Conservation (phyloP, 768 basidiomycete genomes). For the Pleurotus citrinopileatus region DNA sequence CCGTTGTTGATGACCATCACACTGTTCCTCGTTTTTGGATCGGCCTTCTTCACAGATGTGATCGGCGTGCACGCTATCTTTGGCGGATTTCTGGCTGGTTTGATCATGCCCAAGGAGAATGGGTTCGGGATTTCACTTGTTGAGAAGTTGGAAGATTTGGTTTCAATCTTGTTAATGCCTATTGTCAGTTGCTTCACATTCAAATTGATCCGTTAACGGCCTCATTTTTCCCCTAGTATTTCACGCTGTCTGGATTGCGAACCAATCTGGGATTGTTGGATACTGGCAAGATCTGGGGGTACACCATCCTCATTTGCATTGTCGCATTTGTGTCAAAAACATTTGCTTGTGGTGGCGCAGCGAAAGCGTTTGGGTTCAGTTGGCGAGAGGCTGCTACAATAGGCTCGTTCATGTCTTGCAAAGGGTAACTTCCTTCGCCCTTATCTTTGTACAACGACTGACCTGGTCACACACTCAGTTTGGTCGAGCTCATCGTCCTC, state of each 20-base stretch:
- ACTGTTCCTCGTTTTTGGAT: constrained; percentile 67
- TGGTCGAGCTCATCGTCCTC: constrained; percentile 88
- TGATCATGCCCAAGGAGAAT: constrained; percentile 81
- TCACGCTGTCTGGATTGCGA: constrained; percentile 70
- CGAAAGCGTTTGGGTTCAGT: constrained; percentile 61
- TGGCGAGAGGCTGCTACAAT: constrained; percentile 80
- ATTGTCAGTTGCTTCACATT: constrained; percentile 44
- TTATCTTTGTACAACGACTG: constrained; percentile 16
- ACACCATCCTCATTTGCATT: constrained; percentile 67
- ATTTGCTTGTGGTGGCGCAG: constrained; percentile 58
- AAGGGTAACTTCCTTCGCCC: constrained; percentile 56
- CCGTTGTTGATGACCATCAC: constrained; percentile 77
- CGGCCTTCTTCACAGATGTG: constrained; percentile 84
- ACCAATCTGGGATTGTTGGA: constrained; percentile 81
- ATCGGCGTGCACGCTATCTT: constrained; percentile 78
- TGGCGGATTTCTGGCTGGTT: constrained; percentile 78
- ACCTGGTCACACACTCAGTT: constrained; percentile 19
- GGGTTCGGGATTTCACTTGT: constrained; percentile 79
- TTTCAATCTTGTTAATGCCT: constrained; percentile 71
- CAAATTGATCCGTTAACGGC: neutral
- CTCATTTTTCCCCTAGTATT: constrained; percentile 51
- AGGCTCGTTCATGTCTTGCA: constrained; percentile 87
- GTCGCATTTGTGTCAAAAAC: constrained; percentile 84
- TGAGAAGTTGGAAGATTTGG: constrained; percentile 88
- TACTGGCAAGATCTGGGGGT: constrained; percentile 79